Evolutionary conservation across 345 rosid genomes (phyloP), one percentile per base, ranked within the genome.

Genomic region (Citrus unshiu): DNA sequence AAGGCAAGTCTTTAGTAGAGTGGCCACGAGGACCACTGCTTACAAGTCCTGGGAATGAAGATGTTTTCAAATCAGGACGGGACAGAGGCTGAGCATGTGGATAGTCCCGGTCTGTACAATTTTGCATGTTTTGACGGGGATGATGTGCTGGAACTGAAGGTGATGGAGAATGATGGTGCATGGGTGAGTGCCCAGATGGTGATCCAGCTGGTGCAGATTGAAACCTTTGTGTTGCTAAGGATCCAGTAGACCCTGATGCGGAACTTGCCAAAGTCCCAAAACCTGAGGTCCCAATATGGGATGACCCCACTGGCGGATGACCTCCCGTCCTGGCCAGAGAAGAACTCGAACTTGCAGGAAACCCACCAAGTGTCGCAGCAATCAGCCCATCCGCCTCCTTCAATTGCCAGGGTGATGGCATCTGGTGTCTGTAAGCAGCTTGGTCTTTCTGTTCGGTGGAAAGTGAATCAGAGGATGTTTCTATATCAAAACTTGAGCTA

Each of bases 371-470:
- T 21, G 68, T 58, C 22, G 90, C 87, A 79, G 92, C 71, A 19
- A 74, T 54, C 75, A 68, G 69, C 21, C 84, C 84, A 78, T 89
- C 93, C 32, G 77, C 68, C 56, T 85, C 89, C 78, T 79, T 83
- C 79, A 74, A 68, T 30, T 37, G 77, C 89, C 88, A 83, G 1
- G 85, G 70, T 18, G 93, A 83, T 65, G 91, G 57, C 27, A 77
- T 77, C 90, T 77, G 78, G 64, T 63, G 84, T 67, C 86, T 88
- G 70, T 68, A 80, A 69, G 82, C 65, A 75, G 77, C 61, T 73
- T 80, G 80, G 22, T 90, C 94, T 83, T 85, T 90, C 80, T 84
- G 95, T 77, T 93, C 96, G 46, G 79, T 79, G 71, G 91, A 80
- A 63, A 81, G 79, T 56, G 87, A 79, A 67, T 87, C 88, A 18